A percentile compares a stretch with the other conserved stretches of the same genome.
Conservation (phyloP, 2,329 filamentous ascomycete genomes). For the Elsinoe fawcettii region DNA sequence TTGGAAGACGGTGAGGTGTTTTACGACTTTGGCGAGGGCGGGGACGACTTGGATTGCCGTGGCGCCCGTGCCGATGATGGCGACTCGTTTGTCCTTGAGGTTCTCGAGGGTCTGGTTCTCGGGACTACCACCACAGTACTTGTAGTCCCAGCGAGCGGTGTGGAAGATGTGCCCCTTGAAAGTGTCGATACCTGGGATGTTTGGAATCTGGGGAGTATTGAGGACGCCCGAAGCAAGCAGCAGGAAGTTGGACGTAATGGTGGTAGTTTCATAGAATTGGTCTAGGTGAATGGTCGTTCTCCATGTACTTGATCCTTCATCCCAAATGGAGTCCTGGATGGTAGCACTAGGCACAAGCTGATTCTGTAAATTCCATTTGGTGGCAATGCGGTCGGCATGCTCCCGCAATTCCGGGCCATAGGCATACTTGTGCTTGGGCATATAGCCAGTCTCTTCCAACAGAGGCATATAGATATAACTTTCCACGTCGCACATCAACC, state of each 20-base stretch:
- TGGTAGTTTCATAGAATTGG: background rate
- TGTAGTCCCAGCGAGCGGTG: slow-evolving; percentile 39
- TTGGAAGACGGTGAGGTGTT: slow-evolving; percentile 38
- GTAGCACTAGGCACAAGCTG: slow-evolving; percentile 29
- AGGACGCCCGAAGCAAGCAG: slow-evolving; percentile 35
- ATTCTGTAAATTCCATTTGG: slow-evolving; percentile 36
- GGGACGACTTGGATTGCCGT: slow-evolving; percentile 38
- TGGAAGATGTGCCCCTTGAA: slow-evolving; percentile 39
- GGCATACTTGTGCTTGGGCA: slow-evolving; percentile 46
- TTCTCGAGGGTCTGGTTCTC: slow-evolving; percentile 28
- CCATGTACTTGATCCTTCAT: slow-evolving; percentile 35
- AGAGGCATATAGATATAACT: slow-evolving; percentile 53
- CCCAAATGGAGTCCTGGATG: slow-evolving; percentile 40
- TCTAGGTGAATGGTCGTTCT: slow-evolving; percentile 22
- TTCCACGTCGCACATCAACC: slow-evolving; percentile 51
- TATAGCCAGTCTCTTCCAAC: slow-evolving; percentile 53
- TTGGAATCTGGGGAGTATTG: slow-evolving; percentile 39
- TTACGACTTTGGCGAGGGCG: slow-evolving; percentile 31
- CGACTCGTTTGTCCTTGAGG: slow-evolving; percentile 36
- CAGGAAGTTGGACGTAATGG: slow-evolving; percentile 14
- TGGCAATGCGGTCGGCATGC: slow-evolving; percentile 40
- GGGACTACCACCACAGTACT: slow-evolving; percentile 33
- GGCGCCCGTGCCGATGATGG: slow-evolving; percentile 39
- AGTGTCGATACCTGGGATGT: slow-evolving; percentile 32
- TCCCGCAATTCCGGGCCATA: slow-evolving; percentile 40